These are phyloP conservation scores for Rhodomyrtus tomentosa DNA, from an alignment of 345 rosid genomes.

Conservation along the genomic window DNA sequence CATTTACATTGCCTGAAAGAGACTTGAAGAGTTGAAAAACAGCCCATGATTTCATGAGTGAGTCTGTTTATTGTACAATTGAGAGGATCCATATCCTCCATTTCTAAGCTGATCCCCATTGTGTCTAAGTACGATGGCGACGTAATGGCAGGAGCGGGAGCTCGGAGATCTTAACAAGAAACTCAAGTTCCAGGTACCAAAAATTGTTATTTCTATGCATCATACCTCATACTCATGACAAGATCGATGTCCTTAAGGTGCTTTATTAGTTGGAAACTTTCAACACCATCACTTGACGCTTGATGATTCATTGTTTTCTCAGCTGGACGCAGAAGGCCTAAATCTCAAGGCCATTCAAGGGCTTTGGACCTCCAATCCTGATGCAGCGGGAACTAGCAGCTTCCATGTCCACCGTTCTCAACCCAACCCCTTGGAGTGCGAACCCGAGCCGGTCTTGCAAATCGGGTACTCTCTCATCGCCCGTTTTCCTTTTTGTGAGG, in stretches of 20 bases:
- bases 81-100: background rate
- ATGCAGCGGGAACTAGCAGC: slow-evolving; percentile 27
- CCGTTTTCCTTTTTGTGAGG: background rate
- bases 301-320: background rate
- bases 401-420: slow-evolving; percentile 42
- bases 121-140: background rate
- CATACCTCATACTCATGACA: background rate
- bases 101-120: background rate
- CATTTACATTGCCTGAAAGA: background rate
- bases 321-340: slow-evolving; percentile 67
- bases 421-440: slow-evolving; percentile 33
- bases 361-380: slow-evolving; percentile 35
- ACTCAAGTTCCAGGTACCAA: slow-evolving; percentile 53
- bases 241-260: background rate
- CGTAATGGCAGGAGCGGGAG: slow-evolving; percentile 56
- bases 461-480: slow-evolving; percentile 39
- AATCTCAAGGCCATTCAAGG: slow-evolving; percentile 41
- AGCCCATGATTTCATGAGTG: background rate
- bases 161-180: slow-evolving; percentile 88
- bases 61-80: background rate
- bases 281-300: background rate
- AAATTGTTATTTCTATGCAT: background rate
- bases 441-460: slow-evolving; percentile 53
- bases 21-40: background rate
- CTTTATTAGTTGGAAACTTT: background rate